These are phyloP conservation scores for Dentipellis fragilis DNA, from an alignment of 768 basidiomycete species.

Conservation along the genomic window DNA sequence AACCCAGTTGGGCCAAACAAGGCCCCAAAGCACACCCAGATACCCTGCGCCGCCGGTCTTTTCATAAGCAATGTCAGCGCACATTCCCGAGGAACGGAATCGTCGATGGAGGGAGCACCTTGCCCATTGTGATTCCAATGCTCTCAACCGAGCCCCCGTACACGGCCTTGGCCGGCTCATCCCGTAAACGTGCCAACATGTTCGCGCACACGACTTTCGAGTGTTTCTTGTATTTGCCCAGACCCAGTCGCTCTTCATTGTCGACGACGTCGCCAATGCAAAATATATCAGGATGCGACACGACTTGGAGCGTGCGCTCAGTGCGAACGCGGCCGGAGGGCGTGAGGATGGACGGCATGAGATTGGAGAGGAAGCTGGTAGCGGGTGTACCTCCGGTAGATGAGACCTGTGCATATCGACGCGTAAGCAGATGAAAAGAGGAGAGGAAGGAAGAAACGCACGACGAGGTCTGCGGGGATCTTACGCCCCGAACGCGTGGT, in stretches of 20 bases:
- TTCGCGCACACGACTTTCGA: slow-evolving; percentile 35
- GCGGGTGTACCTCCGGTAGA: slow-evolving; percentile 29
- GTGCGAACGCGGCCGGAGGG: slow-evolving; percentile 36
- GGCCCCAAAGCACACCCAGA: background rate
- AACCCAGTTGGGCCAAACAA: background rate
- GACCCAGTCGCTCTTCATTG: slow-evolving; percentile 50
- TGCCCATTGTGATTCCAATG: slow-evolving; percentile 23
- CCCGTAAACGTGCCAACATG: slow-evolving; percentile 31
- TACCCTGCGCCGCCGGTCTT: background rate
- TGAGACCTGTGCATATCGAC: slow-evolving; percentile 13
- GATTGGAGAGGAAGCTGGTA: slow-evolving; percentile 37
- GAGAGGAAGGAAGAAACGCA: slow-evolving; percentile 22
- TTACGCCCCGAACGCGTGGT: slow-evolving; percentile 29
- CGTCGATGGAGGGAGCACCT: background rate
- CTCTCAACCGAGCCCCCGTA: slow-evolving; percentile 41
- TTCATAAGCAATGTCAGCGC: background rate
- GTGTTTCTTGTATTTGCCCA: slow-evolving; percentile 36
- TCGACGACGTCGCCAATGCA: slow-evolving; percentile 57
- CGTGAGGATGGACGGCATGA: slow-evolving; percentile 18
- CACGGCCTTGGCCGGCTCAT: slow-evolving; percentile 22
- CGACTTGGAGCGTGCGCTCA: slow-evolving; percentile 44
- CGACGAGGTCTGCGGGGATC: slow-evolving; percentile 43
- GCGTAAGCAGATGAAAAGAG: background rate
- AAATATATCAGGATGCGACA: slow-evolving; percentile 40
- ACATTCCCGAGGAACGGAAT: background rate